A percentile compares a stretch with the other conserved stretches of the same genome.
phyloP scores from a whole-genome alignment of 495 filamentous ascomycete species.

The Evernia prunastri region DNA sequence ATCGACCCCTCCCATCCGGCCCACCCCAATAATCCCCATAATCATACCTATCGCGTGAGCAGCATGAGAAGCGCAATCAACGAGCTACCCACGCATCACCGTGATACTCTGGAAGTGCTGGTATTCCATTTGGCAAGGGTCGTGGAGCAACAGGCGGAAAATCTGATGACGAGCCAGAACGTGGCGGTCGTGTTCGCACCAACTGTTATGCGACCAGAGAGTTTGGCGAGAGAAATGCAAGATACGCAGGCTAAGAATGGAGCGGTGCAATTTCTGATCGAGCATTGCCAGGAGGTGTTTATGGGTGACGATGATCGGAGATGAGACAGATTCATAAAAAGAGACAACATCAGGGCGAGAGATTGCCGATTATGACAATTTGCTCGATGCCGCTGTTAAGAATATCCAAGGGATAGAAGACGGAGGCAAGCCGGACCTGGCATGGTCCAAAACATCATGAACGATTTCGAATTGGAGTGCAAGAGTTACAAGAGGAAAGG shows the following conservation, averaged over 20 bases:
- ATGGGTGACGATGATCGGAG: slow-evolving; percentile 11
- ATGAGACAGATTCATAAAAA: slow-evolving; percentile 3
- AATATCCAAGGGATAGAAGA: neutral
- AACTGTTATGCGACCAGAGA: slow-evolving; percentile 88
- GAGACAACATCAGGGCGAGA: neutral
- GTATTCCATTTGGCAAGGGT: slow-evolving; percentile 92
- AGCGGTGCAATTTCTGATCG: slow-evolving; percentile 83
- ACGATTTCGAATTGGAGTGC: neutral
- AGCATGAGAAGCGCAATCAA: slow-evolving; percentile 64
- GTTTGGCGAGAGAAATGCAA: slow-evolving; percentile 86
- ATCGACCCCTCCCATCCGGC: slow-evolving; percentile 23
- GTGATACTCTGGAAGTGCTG: slow-evolving; percentile 84
- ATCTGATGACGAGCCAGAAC: slow-evolving; percentile 91
- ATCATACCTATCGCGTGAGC: slow-evolving; percentile 47
- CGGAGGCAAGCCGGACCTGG: neutral
- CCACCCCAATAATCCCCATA: slow-evolving; percentile 31
- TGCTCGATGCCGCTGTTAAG: neutral
- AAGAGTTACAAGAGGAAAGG: neutral
- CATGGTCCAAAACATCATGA: neutral
- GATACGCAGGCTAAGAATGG: slow-evolving; percentile 90
- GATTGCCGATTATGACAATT: neutral
- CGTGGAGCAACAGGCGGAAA: slow-evolving; percentile 71
- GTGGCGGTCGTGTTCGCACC: slow-evolving; percentile 96
- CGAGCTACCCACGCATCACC: slow-evolving; percentile 73
- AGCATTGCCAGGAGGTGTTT: slow-evolving; percentile 76